Conservation (phyloP, 139 green algal species). For the Zygnema cylindricum region DNA sequence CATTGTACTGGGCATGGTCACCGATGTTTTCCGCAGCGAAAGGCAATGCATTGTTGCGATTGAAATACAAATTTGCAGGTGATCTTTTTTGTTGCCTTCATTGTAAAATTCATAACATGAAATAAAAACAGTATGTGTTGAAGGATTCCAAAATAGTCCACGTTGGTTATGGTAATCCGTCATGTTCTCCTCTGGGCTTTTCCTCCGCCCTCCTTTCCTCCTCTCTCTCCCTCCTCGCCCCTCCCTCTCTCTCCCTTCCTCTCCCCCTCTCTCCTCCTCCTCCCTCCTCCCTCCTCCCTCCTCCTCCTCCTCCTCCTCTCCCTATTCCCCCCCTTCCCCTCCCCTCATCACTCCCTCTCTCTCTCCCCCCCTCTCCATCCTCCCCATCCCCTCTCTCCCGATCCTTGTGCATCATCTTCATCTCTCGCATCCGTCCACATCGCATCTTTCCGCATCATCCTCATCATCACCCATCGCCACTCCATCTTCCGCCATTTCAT, state of each 20-base stretch:
- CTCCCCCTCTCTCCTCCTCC: background rate
- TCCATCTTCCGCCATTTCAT: too few relatives aligned
- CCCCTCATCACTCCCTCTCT: background rate
- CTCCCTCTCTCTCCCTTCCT: background rate
- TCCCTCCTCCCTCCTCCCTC: background rate
- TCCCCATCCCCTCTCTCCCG: too few relatives aligned
- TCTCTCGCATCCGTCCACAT: too few relatives aligned
- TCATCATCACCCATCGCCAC: too few relatives aligned
- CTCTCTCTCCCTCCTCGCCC: background rate
- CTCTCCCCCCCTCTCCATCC: background rate
- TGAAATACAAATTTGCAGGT: constrained; percentile 24
- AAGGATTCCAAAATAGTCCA: background rate
- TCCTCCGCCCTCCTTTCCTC: background rate
- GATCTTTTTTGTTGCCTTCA: background rate
- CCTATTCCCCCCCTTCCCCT: background rate
- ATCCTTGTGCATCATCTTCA: too few relatives aligned
- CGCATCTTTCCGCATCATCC: too few relatives aligned
- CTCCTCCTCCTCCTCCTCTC: background rate
- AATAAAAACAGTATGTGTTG: background rate
- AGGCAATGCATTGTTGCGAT: constrained; percentile 1
- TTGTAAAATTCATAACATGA: background rate
- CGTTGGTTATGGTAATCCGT: background rate
- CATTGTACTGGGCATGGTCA: constrained; percentile 51
- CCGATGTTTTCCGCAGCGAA: constrained; percentile 25
- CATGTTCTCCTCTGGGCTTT: background rate